Percentiles rank a stretch among this genome's conserved stretches.
phyloP scores from a whole-genome alignment of 2,329 filamentous ascomycete genomes.

The Cladobotryum mycophilum region DNA sequence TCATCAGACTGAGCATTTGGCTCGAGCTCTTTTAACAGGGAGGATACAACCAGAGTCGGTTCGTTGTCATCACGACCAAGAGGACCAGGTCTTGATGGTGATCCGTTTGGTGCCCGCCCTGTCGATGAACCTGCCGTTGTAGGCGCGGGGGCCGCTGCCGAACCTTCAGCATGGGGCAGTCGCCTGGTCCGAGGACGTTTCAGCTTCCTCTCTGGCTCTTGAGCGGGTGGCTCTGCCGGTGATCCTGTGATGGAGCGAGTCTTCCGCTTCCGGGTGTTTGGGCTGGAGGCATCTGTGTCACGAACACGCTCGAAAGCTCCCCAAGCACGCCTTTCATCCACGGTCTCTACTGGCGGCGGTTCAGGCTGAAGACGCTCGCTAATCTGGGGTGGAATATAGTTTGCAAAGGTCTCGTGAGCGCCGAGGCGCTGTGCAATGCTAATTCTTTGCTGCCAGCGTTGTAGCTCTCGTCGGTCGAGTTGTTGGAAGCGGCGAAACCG shows the following conservation, averaged over 20 bases:
- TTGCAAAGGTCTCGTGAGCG: constrained; percentile 64
- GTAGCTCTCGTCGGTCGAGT: constrained; percentile 53
- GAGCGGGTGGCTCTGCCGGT: constrained; percentile 54
- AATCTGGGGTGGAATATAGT: constrained; percentile 50
- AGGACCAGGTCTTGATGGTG: constrained; percentile 19
- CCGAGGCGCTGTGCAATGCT: constrained; percentile 76
- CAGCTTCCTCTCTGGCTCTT: constrained; percentile 72
- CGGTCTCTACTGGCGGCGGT: constrained; percentile 57
- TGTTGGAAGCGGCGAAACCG: constrained; percentile 49
- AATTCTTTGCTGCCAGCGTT: constrained; percentile 78
- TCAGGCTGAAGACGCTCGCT: constrained; percentile 55
- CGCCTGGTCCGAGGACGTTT: constrained; percentile 81
- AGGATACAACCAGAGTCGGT: constrained; percentile 80
- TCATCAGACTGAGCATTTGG: constrained; percentile 54
- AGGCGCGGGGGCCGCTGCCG: constrained; percentile 34
- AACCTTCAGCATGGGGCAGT: constrained; percentile 45
- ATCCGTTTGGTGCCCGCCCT: constrained; percentile 16
- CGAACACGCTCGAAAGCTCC: constrained; percentile 82
- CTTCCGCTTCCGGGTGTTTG: constrained; percentile 66
- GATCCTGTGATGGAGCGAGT: constrained; percentile 63
- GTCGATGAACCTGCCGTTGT: constrained; percentile 24
- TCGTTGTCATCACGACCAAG: constrained; percentile 34
- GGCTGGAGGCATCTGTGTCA: constrained; percentile 52
- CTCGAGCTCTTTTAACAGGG: constrained; percentile 83
- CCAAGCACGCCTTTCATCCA: constrained; percentile 82